A percentile compares a stretch with the other conserved stretches of the same genome.
Evolutionary conservation across 106 monocot genomes (phyloP).

Genomic region (Phalaenopsis equestris): DNA sequence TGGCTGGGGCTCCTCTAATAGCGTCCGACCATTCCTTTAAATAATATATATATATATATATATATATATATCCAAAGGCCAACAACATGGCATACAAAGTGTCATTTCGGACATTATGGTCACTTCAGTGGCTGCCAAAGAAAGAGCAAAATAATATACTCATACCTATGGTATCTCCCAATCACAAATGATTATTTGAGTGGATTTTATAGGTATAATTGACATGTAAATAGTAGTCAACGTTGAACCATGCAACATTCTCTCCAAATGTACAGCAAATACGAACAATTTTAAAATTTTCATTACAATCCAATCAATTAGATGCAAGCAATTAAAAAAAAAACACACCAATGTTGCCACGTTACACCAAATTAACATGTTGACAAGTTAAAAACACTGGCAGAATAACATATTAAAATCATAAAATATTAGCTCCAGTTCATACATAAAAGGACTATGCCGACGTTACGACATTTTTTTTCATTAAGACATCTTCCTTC

Average conservation of each 20-base stretch:
- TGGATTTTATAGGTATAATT: background rate
- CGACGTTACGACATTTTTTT: no score
- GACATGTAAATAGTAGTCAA: background rate
- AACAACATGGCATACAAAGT: background rate
- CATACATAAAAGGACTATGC: no score
- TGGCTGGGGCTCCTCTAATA: no score
- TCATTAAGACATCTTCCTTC: no score
- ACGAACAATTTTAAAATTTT: background rate
- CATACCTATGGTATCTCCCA: background rate
- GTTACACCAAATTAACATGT: no score
- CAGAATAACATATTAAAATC: no score
- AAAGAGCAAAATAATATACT: background rate
- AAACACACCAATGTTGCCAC: no score
- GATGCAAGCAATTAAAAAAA: background rate
- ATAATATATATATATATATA: no score
- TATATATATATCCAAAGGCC: background rate
- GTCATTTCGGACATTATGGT: background rate
- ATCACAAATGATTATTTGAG: background rate
- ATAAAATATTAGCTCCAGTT: no score
- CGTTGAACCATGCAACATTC: background rate
- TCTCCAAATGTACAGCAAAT: background rate
- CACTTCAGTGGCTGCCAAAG: background rate
- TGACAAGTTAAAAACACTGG: no score
- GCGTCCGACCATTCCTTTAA: no score
- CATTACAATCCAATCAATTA: background rate